Percentiles rank a stretch among this genome's conserved stretches.
phyloP scores from a whole-genome alignment of 352 stramenopile genomes.

The Pythium sukuiense region DNA sequence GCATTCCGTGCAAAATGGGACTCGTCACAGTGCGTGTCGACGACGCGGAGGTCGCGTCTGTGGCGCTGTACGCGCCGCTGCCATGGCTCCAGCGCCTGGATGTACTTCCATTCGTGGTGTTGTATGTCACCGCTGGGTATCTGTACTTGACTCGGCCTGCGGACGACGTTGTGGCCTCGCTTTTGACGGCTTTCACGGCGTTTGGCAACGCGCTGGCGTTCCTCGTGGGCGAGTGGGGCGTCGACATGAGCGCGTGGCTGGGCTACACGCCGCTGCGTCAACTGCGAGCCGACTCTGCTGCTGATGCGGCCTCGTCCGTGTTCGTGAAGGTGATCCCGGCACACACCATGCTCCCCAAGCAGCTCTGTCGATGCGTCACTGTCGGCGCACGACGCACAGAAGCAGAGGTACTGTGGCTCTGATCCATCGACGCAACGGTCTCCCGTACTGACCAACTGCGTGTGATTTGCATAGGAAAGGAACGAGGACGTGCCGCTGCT shows the following conservation, averaged over 20 bases:
- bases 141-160: slow-evolving; percentile 28
- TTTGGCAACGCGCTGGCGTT: slow-evolving; percentile 60
- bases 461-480: slow-evolving; percentile 5
- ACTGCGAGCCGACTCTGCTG: slow-evolving; percentile 3
- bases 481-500: slow-evolving; percentile 40
- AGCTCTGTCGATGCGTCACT: slow-evolving; percentile 49
- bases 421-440: background rate
- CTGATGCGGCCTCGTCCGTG: slow-evolving; percentile 15
- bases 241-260: slow-evolving; percentile 41
- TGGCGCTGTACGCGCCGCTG: slow-evolving; percentile 67
- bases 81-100: slow-evolving; percentile 51
- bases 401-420: slow-evolving; percentile 2
- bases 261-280: slow-evolving; percentile 26
- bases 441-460: background rate
- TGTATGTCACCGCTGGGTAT: slow-evolving; percentile 43
- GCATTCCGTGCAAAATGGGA: slow-evolving; percentile 8
- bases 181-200: slow-evolving; percentile 46
- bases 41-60: slow-evolving; percentile 49
- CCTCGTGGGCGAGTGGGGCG: slow-evolving; percentile 55
- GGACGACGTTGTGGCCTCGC: slow-evolving; percentile 41
- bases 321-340: slow-evolving; percentile 60
- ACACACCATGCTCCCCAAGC: slow-evolving; percentile 47
- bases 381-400: slow-evolving; percentile 9
- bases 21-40: slow-evolving; percentile 39
- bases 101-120: slow-evolving; percentile 44